Conservation (phyloP, 768 basidiomycete species). For the Suillus variegatus region DNA sequence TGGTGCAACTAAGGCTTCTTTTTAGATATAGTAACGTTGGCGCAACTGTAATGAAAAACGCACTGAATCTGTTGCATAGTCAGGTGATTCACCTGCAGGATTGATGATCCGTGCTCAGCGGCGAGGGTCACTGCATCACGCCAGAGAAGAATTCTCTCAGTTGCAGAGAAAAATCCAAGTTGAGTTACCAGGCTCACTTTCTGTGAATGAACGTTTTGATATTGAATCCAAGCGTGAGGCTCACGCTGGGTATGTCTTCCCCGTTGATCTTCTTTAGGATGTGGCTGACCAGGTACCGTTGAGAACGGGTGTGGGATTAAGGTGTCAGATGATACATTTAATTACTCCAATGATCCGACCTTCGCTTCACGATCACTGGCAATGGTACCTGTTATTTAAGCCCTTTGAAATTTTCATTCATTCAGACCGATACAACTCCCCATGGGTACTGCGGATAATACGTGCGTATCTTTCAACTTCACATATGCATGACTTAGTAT, state of each 20-base stretch:
- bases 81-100: no score
- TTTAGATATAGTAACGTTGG: no score
- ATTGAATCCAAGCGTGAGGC: constrained; percentile 97
- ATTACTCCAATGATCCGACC: background rate
- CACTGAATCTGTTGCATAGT: no score
- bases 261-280: constrained; percentile 94
- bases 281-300: no score
- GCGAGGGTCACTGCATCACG: constrained; percentile 10
- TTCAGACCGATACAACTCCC: background rate
- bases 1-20: no score
- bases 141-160: constrained; percentile 22
- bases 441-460: constrained; percentile 25
- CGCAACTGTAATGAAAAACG: no score
- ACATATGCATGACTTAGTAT: background rate
- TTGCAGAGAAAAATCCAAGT: constrained; percentile 21
- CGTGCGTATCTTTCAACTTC: constrained; percentile 21
- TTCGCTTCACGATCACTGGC: background rate
- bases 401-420: background rate
- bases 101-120: no score
- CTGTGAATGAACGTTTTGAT: constrained; percentile 95
- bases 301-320: no score
- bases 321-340: no score
- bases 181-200: constrained; percentile 56
- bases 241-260: constrained; percentile 86
- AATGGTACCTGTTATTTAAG: background rate